These are phyloP conservation scores for Gentiana dahurica DNA, from an alignment of 257 asterid genomes.

Conservation along the genomic window DNA sequence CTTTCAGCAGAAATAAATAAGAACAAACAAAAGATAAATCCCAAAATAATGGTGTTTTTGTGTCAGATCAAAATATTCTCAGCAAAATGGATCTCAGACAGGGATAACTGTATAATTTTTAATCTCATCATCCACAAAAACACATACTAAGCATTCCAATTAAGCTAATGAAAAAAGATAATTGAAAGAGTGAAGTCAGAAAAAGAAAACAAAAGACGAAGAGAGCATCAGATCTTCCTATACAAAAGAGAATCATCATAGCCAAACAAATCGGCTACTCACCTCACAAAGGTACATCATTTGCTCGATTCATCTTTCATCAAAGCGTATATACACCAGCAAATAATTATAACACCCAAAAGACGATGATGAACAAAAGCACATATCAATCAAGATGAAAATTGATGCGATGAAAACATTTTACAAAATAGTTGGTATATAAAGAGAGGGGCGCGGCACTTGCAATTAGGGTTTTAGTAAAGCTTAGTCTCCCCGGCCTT, in stretches of 20 bases:
- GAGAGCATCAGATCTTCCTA: constrained; percentile 89
- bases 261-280: constrained; percentile 33
- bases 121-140: constrained; percentile 43
- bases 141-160: neutral
- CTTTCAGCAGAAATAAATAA: too few relatives aligned
- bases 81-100: constrained; percentile 40
- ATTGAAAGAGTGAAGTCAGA: neutral
- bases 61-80: constrained; percentile 41
- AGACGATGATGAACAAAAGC: too few relatives aligned
- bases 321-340: too few relatives aligned
- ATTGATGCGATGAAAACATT: too few relatives aligned
- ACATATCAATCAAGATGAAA: too few relatives aligned
- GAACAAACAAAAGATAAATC: too few relatives aligned
- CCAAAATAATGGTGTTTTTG: neutral
- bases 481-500: too few relatives aligned
- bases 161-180: neutral
- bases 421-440: too few relatives aligned
- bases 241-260: constrained; percentile 49
- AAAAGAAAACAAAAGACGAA: neutral
- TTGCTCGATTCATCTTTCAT: constrained; percentile 11
- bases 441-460: too few relatives aligned
- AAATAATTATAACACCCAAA: too few relatives aligned
- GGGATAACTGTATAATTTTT: constrained; percentile 68
- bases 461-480: too few relatives aligned
- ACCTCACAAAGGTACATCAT: constrained; percentile 48